Percentiles rank a stretch among this genome's conserved stretches.
Evolutionary conservation across 345 rosid species (phyloP).

Genomic region (Eucalyptus sp.): DNA sequence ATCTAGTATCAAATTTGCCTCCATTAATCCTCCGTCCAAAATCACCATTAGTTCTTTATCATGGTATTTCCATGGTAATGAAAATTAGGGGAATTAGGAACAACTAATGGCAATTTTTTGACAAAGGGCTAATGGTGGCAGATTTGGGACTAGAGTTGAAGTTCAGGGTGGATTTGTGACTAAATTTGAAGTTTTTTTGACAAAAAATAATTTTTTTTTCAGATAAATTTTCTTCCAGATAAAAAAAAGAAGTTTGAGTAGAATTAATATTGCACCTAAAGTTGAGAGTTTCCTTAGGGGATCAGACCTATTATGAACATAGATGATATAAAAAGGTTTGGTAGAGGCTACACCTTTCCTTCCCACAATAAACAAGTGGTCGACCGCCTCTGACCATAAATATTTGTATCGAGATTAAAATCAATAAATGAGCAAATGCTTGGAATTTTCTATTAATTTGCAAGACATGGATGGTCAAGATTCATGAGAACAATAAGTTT

Average conservation of each 20-base stretch:
- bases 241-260: background rate
- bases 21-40: rapidly evolving
- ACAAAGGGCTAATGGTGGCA: background rate
- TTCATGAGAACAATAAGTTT: background rate
- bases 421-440: background rate
- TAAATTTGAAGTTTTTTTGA: too few species aligned
- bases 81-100: background rate
- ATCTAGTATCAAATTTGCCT: background rate
- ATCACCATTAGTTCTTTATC: background rate
- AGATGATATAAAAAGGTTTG: background rate
- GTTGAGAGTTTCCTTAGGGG: background rate
- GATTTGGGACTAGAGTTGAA: background rate
- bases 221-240: background rate
- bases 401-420: background rate
- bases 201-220: too few species aligned
- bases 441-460: background rate
- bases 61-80: background rate
- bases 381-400: background rate
- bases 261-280: background rate
- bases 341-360: background rate
- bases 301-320: background rate
- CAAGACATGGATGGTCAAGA: background rate
- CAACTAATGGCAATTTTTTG: background rate
- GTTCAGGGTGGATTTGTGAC: rapidly evolving
- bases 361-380: background rate